These are phyloP conservation scores for Colletotrichum falcatum DNA, from an alignment of 2,329 filamentous ascomycete genomes.

Conservation along the genomic window DNA sequence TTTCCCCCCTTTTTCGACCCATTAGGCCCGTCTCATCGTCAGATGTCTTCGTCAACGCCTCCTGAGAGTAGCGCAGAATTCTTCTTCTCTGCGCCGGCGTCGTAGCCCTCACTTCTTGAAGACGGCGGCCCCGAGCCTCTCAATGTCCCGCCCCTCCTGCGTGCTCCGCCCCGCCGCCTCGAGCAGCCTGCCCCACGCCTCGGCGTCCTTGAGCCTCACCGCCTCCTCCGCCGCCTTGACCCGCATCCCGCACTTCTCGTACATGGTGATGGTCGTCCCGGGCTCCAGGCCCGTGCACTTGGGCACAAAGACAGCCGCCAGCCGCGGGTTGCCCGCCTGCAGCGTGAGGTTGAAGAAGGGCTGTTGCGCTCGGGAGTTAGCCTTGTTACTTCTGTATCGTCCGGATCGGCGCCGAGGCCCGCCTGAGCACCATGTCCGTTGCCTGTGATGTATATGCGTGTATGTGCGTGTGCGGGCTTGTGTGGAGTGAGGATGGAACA, in stretches of 20 bases:
- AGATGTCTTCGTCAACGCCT: background rate
- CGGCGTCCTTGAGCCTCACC: slow-evolving; percentile 81
- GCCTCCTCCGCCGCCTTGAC: slow-evolving; percentile 94
- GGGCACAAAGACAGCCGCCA: slow-evolving; percentile 85
- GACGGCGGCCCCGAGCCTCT: slow-evolving; percentile 75
- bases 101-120: slow-evolving; percentile 57
- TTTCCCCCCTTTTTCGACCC: background rate
- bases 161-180: slow-evolving; percentile 78
- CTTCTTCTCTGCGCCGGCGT: background rate
- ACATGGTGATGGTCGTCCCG: slow-evolving; percentile 86
- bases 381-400: background rate
- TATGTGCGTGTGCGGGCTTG: background rate
- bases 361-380: slow-evolving; percentile 54
- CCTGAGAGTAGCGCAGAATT: background rate
- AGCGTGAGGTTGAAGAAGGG: slow-evolving; percentile 93
- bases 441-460: background rate
- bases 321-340: slow-evolving; percentile 87
- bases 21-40: background rate
- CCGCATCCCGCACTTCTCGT: slow-evolving; percentile 93
- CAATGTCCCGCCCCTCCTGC: slow-evolving; percentile 80
- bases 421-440: background rate
- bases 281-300: slow-evolving; percentile 82
- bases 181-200: slow-evolving; percentile 78
- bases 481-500: slow-evolving; percentile 39
- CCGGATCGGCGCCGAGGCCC: background rate